These are phyloP conservation scores for Phycomyces blakesleeanus DNA, from an alignment of 192 early-diverging fungal genomes.

Conservation along the genomic window DNA sequence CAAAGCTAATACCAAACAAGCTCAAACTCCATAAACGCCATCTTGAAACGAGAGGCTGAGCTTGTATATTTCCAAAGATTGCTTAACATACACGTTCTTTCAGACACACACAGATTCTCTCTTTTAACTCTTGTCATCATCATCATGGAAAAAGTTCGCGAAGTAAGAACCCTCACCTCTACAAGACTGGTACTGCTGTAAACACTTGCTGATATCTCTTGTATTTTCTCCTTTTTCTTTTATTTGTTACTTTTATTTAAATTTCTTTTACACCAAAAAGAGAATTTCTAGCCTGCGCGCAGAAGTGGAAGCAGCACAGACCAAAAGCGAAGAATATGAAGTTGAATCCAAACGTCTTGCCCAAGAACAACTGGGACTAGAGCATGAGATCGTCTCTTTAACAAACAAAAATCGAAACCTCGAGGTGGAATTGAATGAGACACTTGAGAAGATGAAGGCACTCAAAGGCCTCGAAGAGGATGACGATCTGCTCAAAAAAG, in stretches of 20 bases:
- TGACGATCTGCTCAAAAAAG: conserved; percentile 27
- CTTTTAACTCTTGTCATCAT: not conserved
- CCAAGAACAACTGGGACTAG: conserved; percentile 56
- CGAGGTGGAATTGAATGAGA: conserved; percentile 31
- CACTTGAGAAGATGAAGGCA: conserved; percentile 30
- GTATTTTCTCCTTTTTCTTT: no score
- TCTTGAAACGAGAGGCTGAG: no score
- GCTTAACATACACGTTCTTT: no score
- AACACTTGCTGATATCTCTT: no score
- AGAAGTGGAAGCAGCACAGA: conserved; percentile 58
- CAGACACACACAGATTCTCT: not conserved
- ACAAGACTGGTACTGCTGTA: no score
- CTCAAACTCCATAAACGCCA: no score
- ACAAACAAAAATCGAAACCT: conserved; percentile 49
- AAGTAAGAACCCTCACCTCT: conserved; percentile 10
- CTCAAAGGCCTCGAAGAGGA: conserved; percentile 31
- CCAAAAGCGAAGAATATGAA: conserved; percentile 58
- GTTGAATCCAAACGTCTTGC: conserved; percentile 47
- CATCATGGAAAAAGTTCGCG: conserved; percentile 19
- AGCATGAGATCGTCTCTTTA: conserved; percentile 68
- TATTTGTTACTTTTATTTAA: no score
- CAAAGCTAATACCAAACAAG: no score
- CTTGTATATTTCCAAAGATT: no score
- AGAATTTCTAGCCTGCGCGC: conserved; percentile 59
- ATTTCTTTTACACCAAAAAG: no score